Evolutionary conservation across 169 alveolate species (phyloP), one percentile per base, ranked within the genome.

Genomic region (Plasmodium falciparum): DNA sequence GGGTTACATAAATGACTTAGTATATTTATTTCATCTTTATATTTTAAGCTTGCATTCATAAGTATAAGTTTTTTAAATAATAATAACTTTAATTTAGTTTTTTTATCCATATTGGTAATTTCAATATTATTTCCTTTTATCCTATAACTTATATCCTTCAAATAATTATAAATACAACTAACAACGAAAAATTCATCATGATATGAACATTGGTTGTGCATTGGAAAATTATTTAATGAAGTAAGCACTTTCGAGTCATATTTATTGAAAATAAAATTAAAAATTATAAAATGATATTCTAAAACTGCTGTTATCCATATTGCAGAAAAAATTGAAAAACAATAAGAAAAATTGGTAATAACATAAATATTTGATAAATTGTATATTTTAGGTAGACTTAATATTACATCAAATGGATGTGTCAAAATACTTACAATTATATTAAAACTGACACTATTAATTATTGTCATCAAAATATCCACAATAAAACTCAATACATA

Each of bases 141-240:
- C 66, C 76, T 54, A 59, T 76, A 76, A 59, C 89, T 76, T 63
- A 76, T 50, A 63, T 76, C 89, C 66, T 76, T 76, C 58, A 76
- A 29, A 50, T 76, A 76, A 58, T 76, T 76, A 71, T 76, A 76
- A 52, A 76, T 76, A 59, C 89, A 76, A 54, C 74, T 76, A 63
- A 76, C 89, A 39, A 76, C 89, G 61, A 76, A 76, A 59, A 76
- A 76, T 76, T 76, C 89, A 65, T 76, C 89, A 76, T 76, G 78
- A 66, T 76, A 76, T 17, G 89, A 76, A 20, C 78, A 76, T 58
- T 76, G 76, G 13, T 76, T 76, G 26, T 76, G 89, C 71, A 76
- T 49, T 76, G 89, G 89, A 43, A 76, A 76, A 65, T 76, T 76
- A 66, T 76, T 69, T 63, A 76, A 56, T 33, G 89, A 76, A 22